Evolutionary conservation across 164 flowering plant species (phyloP).

Genomic region (Euptelea pleiosperma): DNA sequence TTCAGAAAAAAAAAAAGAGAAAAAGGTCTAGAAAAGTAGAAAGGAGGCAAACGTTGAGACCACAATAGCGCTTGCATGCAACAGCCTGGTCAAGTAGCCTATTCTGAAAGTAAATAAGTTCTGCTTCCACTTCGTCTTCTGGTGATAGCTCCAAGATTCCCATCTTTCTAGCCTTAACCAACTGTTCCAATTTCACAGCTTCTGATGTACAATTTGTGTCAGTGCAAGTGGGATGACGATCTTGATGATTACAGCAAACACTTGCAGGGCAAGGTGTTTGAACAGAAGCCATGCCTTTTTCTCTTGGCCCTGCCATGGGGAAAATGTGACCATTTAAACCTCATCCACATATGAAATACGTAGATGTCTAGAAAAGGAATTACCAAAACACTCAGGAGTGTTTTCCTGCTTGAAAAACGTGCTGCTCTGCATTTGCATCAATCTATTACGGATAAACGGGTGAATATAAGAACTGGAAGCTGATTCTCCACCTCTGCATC

Average conservation of each 20-base stretch:
- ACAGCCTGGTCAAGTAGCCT: slow-evolving; percentile 50
- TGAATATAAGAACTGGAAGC: slow-evolving; percentile 36
- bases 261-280: slow-evolving; percentile 32
- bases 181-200: slow-evolving; percentile 33
- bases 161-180: slow-evolving; percentile 43
- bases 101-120: slow-evolving; percentile 72
- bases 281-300: slow-evolving; percentile 15
- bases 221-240: slow-evolving; percentile 19
- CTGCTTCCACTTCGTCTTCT: slow-evolving; percentile 89
- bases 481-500: slow-evolving; percentile 35
- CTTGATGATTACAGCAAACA: slow-evolving; percentile 26
- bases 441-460: slow-evolving; percentile 42
- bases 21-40: not conserved
- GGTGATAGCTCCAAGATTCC: slow-evolving; percentile 58
- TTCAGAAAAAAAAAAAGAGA: not conserved
- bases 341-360: not conserved
- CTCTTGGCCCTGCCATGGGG: slow-evolving; percentile 37
- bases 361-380: slow-evolving; percentile 4
- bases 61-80: slow-evolving; percentile 52
- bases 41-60: slow-evolving; percentile 32
- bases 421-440: slow-evolving; percentile 36
- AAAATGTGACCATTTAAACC: slow-evolving; percentile 7
- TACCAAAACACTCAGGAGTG: slow-evolving; percentile 30
- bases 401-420: slow-evolving; percentile 16
- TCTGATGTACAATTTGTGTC: slow-evolving; percentile 18